These are phyloP conservation scores for Uncinocarpus reesii DNA, from an alignment of 2,329 filamentous ascomycete genomes.

Conservation along the genomic window DNA sequence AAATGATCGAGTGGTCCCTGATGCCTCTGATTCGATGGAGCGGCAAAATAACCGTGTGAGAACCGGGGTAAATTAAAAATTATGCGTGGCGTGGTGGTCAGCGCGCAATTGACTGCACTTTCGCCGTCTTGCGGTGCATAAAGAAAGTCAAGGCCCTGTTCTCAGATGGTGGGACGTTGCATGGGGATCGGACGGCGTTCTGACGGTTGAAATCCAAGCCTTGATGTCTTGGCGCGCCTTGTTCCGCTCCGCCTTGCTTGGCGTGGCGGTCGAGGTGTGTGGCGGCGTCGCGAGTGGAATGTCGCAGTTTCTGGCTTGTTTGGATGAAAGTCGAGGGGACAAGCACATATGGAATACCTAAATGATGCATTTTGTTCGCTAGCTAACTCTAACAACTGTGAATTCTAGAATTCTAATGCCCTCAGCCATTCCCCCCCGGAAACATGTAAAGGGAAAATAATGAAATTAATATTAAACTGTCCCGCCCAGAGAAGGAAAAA, in stretches of 20 bases:
- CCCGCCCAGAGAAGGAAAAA: constrained; percentile 10
- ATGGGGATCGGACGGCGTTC: background rate
- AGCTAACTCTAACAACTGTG: constrained; percentile 6
- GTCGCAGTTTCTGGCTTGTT: background rate
- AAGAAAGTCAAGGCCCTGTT: too few relatives aligned
- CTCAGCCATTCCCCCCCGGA: background rate
- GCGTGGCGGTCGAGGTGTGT: background rate
- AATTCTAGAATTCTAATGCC: constrained; percentile 4
- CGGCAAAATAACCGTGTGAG: too few relatives aligned
- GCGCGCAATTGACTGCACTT: too few relatives aligned
- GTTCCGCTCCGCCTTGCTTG: constrained; percentile 5
- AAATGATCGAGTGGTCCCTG: too few relatives aligned
- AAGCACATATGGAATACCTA: background rate
- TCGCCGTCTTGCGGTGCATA: too few relatives aligned
- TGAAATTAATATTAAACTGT: constrained; percentile 13
- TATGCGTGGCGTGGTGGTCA: too few relatives aligned
- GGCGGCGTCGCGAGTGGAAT: background rate
- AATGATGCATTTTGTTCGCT: constrained; percentile 2
- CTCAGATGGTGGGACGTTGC: too few relatives aligned
- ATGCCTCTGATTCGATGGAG: too few relatives aligned
- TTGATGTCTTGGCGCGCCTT: background rate
- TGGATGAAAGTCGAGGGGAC: background rate
- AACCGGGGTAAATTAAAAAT: too few relatives aligned
- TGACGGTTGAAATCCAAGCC: background rate
- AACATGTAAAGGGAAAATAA: background rate